Conservation (phyloP, 2,329 filamentous ascomycete species). For the Colletotrichum sp. region DNA sequence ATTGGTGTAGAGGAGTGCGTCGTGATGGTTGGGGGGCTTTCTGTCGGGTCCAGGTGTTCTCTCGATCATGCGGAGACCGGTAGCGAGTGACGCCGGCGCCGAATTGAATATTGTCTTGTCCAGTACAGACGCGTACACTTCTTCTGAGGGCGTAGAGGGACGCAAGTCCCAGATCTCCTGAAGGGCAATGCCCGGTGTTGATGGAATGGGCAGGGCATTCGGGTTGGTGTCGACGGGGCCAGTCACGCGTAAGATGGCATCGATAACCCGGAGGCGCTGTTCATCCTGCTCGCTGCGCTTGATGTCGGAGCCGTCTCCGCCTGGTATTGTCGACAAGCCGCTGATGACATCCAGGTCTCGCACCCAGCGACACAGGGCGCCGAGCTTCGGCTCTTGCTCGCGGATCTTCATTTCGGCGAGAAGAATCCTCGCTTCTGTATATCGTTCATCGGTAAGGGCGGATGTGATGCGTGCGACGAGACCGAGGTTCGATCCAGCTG, state of each 20-base stretch:
- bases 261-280: constrained; percentile 65
- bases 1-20: constrained; percentile 69
- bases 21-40: constrained; percentile 72
- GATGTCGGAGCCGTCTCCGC: constrained; percentile 34
- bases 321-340: constrained; percentile 63
- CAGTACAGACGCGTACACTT: constrained; percentile 61
- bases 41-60: constrained; percentile 63
- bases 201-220: constrained; percentile 27
- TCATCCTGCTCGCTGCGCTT: constrained; percentile 51
- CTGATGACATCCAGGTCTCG: constrained; percentile 73
- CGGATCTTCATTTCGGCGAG: constrained; percentile 74
- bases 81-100: constrained; percentile 39
- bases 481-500: constrained; percentile 52
- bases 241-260: constrained; percentile 67
- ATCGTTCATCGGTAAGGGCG: constrained; percentile 69
- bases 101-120: constrained; percentile 58
- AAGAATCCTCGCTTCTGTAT: constrained; percentile 67
- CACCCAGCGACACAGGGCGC: constrained; percentile 75
- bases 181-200: constrained; percentile 53
- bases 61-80: constrained; percentile 63
- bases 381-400: constrained; percentile 68
- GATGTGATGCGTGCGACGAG: constrained; percentile 67
- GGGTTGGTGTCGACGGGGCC: constrained; percentile 62
- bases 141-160: constrained; percentile 39
- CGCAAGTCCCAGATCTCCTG: constrained; percentile 68